phyloP scores from a whole-genome alignment of 1,284 basidiomycete species.

The Ustilago crameri region DNA sequence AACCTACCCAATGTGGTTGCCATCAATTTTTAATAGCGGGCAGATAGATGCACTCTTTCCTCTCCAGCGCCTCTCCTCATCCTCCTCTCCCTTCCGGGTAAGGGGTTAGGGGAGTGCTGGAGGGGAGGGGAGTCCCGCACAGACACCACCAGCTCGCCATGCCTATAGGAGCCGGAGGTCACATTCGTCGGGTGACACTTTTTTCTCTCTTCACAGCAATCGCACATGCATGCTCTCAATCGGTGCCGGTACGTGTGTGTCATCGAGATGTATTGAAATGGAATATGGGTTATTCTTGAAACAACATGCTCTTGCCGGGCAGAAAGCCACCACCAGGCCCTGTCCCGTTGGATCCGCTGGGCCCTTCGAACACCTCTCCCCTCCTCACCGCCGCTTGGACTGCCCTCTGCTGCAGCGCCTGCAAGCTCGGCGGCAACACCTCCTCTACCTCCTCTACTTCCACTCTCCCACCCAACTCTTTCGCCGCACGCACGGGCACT shows the following conservation, averaged over 20 bases:
- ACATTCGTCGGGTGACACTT: constrained; percentile 48
- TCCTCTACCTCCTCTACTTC: constrained; percentile 51
- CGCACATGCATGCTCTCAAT: too few relatives aligned
- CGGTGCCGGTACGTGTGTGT: too few relatives aligned
- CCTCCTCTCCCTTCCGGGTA: not conserved
- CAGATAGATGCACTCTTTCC: constrained; percentile 27
- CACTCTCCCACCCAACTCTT: constrained; percentile 33
- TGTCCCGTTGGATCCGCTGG: constrained; percentile 25
- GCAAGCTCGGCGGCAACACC: constrained; percentile 39
- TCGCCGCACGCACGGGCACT: constrained; percentile 36
- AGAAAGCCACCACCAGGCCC: constrained; percentile 41
- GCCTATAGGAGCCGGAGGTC: constrained; percentile 34
- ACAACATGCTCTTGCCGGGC: constrained; percentile 44
- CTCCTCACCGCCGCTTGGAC: constrained; percentile 23
- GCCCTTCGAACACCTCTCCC: constrained; percentile 12
- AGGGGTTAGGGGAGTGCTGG: not conserved
- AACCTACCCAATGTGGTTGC: constrained; percentile 55
- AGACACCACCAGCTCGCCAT: constrained; percentile 42
- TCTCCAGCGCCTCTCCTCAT: not conserved
- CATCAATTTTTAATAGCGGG: constrained; percentile 58
- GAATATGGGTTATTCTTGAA: constrained; percentile 25
- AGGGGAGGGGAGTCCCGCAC: constrained; percentile 30
- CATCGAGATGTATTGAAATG: too few relatives aligned
- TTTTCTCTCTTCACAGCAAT: constrained; percentile 1
- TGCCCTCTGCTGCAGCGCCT: constrained; percentile 29